Base-by-base conservation (phyloP, 2,329 filamentous ascomycete genomes). In the Fusarium vanettenii region DNA sequence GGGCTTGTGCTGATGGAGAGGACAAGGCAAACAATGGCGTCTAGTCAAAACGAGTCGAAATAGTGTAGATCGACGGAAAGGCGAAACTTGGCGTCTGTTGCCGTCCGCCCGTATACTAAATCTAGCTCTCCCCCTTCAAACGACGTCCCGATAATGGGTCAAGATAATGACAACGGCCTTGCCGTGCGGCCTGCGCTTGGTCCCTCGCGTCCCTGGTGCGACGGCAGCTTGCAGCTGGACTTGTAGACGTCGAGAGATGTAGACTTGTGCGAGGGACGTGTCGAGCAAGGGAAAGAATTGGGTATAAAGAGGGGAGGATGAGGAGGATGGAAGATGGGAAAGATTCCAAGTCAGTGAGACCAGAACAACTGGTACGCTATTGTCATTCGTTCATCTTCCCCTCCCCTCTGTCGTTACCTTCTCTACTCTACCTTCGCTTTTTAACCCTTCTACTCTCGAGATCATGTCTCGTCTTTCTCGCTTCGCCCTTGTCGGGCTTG, bases 401-500 rank as follows among this genome's bases (percentile, higher is more conserved):
- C 31, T 56, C 20, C 18, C 39, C 43, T 16, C 27, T 20, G 41
- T 33, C 22, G 45, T 64, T 64, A 63, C 72, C 55, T 59, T 13
- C 8, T 33, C 35, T 27, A 37, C 33, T 20, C 29, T 61, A 41
- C 37, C 50, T 57, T 76, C 74, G 39, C 65, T 73, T 72, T 56
- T 41, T 27, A 35, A 64, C 27, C 39, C 6, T 57, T 27, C 18
- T 56, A 33, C 33, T 35, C 50, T 63, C 57, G 64, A 66, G 48
- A 78, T 81, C 73, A 71, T 80, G 63, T 74, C 73, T 67, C 67
- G 65, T 48, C n/a, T 77, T 63, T 22, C 70, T 73, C 66, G 70
- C 59, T 71, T 80, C n/a, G 70, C 76, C 75, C 74, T 82, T 14
- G 13, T 79, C 35, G 80, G 79, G 60, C 67, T 81, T 59, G 76